Conservation (phyloP, 2,329 filamentous ascomycete species). For the Cladophialophora bantiana region DNA sequence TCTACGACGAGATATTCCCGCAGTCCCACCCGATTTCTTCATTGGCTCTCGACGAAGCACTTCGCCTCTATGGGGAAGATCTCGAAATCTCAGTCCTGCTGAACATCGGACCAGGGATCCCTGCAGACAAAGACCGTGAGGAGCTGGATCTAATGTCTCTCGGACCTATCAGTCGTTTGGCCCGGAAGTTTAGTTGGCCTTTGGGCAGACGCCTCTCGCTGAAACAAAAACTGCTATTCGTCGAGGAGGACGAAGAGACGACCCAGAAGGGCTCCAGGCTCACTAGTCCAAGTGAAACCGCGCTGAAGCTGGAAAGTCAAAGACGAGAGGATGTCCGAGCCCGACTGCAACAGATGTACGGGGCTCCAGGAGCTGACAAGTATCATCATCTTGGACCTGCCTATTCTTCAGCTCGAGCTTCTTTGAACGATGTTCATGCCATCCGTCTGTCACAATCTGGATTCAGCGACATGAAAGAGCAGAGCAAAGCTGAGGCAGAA, state of each 20-base stretch:
- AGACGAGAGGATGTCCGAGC: conserved; percentile 24
- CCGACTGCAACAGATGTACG: conserved; percentile 24
- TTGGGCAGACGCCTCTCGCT: conserved; percentile 9
- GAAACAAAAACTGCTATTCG: conserved; percentile 7
- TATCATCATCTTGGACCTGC: conserved; percentile 31
- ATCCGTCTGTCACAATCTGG: conserved; percentile 10
- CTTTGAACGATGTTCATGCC: conserved; percentile 28
- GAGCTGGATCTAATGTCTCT: conserved; percentile 28
- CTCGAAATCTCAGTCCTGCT: conserved; percentile 26
- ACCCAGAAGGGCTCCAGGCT: conserved; percentile 2
- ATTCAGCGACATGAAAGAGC: conserved; percentile 12
- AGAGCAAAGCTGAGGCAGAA: conserved; percentile 17
- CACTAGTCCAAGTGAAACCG: conserved; percentile 21
- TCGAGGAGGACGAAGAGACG: neutral
- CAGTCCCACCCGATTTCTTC: conserved; percentile 29
- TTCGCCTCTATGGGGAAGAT: conserved; percentile 20
- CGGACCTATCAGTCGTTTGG: conserved; percentile 19
- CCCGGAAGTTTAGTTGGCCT: conserved; percentile 30
- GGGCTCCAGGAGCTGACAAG: conserved; percentile 14
- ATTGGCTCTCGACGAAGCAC: conserved; percentile 29
- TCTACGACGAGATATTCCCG: conserved; percentile 30
- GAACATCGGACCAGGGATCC: conserved; percentile 31
- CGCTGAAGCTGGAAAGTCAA: conserved; percentile 24
- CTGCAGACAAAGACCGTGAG: conserved; percentile 21
- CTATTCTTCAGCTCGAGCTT: conserved; percentile 25